Conservation (phyloP, 371 early-diverging fungal genomes). For the Mortierella sp. region DNA sequence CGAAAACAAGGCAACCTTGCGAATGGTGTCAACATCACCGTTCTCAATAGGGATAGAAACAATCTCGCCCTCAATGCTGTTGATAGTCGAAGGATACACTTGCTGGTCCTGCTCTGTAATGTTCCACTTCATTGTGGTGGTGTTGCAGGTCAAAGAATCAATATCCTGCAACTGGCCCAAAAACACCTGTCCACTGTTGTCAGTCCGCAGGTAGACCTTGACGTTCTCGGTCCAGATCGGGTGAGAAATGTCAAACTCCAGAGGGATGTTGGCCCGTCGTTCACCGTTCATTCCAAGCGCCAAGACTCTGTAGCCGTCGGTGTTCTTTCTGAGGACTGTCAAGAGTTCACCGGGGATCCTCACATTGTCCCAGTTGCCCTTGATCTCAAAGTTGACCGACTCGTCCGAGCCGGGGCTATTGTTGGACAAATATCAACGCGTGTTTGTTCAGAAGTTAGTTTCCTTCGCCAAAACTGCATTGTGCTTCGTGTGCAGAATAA, state of each 20-base stretch:
- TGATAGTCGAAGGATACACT: slow-evolving; percentile 34
- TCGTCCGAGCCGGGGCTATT: slow-evolving; percentile 33
- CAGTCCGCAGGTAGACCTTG: slow-evolving; percentile 50
- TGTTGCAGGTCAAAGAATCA: slow-evolving; percentile 19
- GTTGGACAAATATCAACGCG: background rate
- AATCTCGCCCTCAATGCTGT: slow-evolving; percentile 46
- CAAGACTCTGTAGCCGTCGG: slow-evolving; percentile 58
- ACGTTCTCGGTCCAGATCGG: slow-evolving; percentile 25
- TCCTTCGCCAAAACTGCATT: background rate
- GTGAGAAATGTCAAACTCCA: slow-evolving; percentile 56
- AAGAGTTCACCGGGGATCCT: slow-evolving; percentile 33
- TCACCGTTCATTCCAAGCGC: slow-evolving; percentile 70
- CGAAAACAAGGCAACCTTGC: slow-evolving; percentile 32
- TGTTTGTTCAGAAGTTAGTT: background rate
- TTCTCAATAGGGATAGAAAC: slow-evolving; percentile 51
- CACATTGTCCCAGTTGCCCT: slow-evolving; percentile 16
- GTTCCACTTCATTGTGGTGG: slow-evolving; percentile 24
- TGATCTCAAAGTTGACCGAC: slow-evolving; percentile 19
- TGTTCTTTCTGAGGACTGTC: slow-evolving; percentile 45
- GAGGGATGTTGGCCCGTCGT: slow-evolving; percentile 45
- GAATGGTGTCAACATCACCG: slow-evolving; percentile 24
- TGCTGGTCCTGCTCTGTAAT: slow-evolving; percentile 17
- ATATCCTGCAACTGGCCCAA: slow-evolving; percentile 62
- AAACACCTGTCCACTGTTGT: slow-evolving; percentile 60
- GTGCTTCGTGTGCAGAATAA: background rate